A percentile compares a stretch with the other conserved stretches of the same genome.
Evolutionary conservation across 2,329 filamentous ascomycete genomes (phyloP).

Genomic region (Sporothrix brasiliensis): DNA sequence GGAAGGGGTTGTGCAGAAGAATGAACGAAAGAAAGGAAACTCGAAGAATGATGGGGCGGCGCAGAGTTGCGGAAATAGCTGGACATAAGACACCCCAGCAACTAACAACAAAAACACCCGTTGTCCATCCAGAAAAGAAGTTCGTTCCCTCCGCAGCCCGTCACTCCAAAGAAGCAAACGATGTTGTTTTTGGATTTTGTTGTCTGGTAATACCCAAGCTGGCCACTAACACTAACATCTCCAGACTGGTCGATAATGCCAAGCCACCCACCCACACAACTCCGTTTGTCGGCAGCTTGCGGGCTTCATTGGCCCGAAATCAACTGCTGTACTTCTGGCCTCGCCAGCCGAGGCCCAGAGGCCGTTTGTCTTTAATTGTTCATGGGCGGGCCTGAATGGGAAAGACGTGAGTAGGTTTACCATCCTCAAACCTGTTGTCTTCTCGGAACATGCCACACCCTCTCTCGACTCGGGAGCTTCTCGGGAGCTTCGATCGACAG

Average conservation of each 20-base stretch:
- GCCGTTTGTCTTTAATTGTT: background rate
- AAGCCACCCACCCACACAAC: background rate
- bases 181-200: conserved; percentile 6
- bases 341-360: background rate
- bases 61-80: conserved; percentile 15
- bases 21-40: background rate
- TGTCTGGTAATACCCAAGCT: background rate
- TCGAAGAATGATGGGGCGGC: conserved; percentile 7
- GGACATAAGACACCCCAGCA: conserved; percentile 14
- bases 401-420: background rate
- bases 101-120: background rate
- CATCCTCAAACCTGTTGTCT: background rate
- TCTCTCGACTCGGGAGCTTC: too few relatives aligned
- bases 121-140: background rate
- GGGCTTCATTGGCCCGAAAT: conserved; percentile 29
- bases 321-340: background rate
- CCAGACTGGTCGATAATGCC: conserved; percentile 14
- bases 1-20: background rate
- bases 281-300: conserved; percentile 30
- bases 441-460: conserved; percentile 5
- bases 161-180: background rate
- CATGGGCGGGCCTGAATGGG: background rate
- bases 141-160: background rate
- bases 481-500: too few relatives aligned
- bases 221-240: conserved; percentile 4